Base-by-base conservation (phyloP, 495 filamentous ascomycete species). In the Talaromyces proteolyticus region DNA sequence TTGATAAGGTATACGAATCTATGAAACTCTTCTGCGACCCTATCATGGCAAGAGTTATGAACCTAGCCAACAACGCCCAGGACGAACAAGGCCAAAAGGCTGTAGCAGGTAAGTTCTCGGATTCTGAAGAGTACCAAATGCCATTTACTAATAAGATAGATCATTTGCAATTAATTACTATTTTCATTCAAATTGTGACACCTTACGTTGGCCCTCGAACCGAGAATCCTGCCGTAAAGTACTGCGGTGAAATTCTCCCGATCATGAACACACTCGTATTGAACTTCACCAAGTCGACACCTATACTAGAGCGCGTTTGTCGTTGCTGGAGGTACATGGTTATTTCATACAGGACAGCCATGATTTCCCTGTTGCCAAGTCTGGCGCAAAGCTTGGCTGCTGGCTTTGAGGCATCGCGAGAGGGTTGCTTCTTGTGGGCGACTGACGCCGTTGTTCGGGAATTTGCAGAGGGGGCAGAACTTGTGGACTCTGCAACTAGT, bases 381-480 rank as follows among this genome's bases (percentile, higher is more conserved):
- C 79, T 99, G 59, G 93, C 94, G 18, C 84, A 90, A 51, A 91
- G 91, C 63, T 79, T 99, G 41, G 86, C 88, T 5, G 76, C 70
- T 49, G 91, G 91, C 0, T 99, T 97, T 63, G 75, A 86, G 38
- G 79, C 78, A 12, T 95, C 92, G 3, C 84, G 84, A 39, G 92
- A 97, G 66, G 94, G 93, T 17, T 96, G 92, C 65, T 97, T 99
- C 74, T 70, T 99, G 36, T 99, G 93, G 93, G 91, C 90, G 20
- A 95, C 92, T 3, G 89, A 89, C 54, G 87, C 93, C 10, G 92
- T 99, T 53, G 78, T 97, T 16, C 87, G 94, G 38, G 93, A 99
- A 59, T 99, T 96, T 63, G 89, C 89, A 0, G 86, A 91, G 48
- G 91, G 91, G 40, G 81, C 84, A 40, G 90, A 95, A 52, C 77